These are phyloP conservation scores for Starmera stellimalicola DNA, from an alignment of 1,139 yeast species.

Conservation along the genomic window DNA sequence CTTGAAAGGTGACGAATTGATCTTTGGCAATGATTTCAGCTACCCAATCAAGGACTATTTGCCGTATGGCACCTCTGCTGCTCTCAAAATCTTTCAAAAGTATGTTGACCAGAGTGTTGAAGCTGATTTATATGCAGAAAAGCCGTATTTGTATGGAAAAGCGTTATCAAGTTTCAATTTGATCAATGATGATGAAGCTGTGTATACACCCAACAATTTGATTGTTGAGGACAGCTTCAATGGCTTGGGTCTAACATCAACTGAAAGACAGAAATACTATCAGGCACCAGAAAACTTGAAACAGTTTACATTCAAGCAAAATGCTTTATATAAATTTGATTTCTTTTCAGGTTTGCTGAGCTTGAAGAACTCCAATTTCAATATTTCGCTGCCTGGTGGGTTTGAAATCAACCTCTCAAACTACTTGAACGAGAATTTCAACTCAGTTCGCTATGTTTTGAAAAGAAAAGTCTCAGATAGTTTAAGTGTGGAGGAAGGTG, in stretches of 20 bases:
- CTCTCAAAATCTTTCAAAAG: constrained; percentile 32
- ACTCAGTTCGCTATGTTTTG: constrained; percentile 15
- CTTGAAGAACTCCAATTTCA: constrained; percentile 28
- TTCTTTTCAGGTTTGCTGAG: constrained; percentile 35
- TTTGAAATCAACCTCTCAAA: constrained; percentile 31
- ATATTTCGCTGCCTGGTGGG: constrained; percentile 33
- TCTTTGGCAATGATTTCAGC: constrained; percentile 65
- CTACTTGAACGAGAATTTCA: constrained; percentile 25
- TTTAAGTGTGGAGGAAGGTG: constrained; percentile 11
- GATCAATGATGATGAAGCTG: constrained; percentile 12
- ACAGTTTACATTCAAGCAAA: constrained; percentile 22
- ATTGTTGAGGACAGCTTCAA: background rate
- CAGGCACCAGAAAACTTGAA: constrained; percentile 21
- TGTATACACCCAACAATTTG: background rate
- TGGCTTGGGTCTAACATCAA: constrained; percentile 5
- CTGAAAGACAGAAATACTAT: constrained; percentile 24
- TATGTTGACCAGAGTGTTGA: constrained; percentile 52
- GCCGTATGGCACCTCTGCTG: constrained; percentile 52
- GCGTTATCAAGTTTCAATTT: constrained; percentile 49
- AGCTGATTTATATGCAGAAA: constrained; percentile 53
- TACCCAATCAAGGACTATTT: constrained; percentile 49
- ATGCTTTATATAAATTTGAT: constrained; percentile 28
- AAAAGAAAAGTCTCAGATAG: constrained; percentile 5
- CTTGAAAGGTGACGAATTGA: constrained; percentile 36
- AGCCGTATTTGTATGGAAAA: constrained; percentile 54